phyloP scores from a whole-genome alignment of 495 filamentous ascomycete species.

The Extremus antarcticus region DNA sequence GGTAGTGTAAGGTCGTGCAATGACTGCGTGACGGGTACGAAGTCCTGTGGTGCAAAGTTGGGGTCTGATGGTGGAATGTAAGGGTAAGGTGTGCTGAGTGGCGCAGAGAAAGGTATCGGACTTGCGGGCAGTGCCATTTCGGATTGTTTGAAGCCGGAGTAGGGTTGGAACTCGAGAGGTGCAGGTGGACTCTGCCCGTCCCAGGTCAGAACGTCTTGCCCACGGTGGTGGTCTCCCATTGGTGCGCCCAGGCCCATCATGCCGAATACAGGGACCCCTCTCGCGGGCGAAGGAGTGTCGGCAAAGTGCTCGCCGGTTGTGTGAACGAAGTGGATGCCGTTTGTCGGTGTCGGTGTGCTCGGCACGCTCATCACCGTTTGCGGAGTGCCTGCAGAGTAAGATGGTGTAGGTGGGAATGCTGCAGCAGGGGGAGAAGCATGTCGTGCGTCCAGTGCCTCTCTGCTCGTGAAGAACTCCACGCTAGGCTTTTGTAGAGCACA shows the following conservation, averaged over 20 bases:
- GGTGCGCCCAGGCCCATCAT: conserved; percentile 18
- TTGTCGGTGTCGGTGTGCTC: conserved; percentile 2
- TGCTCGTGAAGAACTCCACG: conserved; percentile 10
- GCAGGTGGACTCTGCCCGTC: conserved; percentile 4
- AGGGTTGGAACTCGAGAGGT: conserved; percentile 4
- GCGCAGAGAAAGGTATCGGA: not conserved
- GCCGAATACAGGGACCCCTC: conserved; percentile 8
- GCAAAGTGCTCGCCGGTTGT: not conserved
- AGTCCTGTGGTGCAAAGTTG: not conserved
- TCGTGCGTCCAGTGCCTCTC: conserved; percentile 10
- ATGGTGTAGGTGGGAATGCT: conserved; percentile 2
- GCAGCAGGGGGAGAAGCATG: not conserved
- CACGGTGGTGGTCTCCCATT: not conserved
- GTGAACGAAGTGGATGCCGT: not conserved
- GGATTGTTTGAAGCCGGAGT: not conserved
- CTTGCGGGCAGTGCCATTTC: not conserved
- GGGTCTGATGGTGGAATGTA: not conserved
- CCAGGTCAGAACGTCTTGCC: conserved; percentile 9
- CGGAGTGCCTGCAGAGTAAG: conserved; percentile 1
- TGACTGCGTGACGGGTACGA: not conserved
- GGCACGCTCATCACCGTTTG: conserved; percentile 3
- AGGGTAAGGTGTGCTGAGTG: not conserved
- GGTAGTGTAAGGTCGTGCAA: not conserved
- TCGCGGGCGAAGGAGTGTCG: not conserved
- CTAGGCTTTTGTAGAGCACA: conserved; percentile 7